A percentile compares a stretch with the other conserved stretches of the same genome.
phyloP scores from a whole-genome alignment of 1,139 yeast genomes.

The Hansenula anomala region DNA sequence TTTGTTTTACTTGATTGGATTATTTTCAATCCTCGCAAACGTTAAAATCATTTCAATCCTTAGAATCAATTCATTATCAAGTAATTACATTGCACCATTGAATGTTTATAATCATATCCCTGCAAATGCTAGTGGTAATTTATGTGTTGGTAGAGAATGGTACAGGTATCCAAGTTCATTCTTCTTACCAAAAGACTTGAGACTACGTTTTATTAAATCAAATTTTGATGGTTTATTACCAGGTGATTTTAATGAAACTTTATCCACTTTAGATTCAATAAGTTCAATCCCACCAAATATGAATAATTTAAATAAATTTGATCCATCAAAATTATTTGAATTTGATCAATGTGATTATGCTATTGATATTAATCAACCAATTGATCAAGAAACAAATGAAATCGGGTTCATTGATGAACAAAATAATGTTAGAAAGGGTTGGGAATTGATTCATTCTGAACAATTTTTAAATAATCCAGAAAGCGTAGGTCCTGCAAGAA shows the following conservation, averaged over 20 bases:
- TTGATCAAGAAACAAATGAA: slow-evolving; percentile 30
- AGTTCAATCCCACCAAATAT: slow-evolving; percentile 52
- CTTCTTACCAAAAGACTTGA: slow-evolving; percentile 55
- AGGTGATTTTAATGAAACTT: slow-evolving; percentile 58
- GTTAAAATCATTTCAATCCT: slow-evolving; percentile 22
- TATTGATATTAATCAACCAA: slow-evolving; percentile 46
- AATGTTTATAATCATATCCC: slow-evolving; percentile 33
- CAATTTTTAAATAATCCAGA: slow-evolving; percentile 46
- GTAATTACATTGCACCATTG: slow-evolving; percentile 61
- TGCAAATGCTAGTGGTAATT: slow-evolving; percentile 33
- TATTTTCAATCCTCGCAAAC: too few relatives aligned
- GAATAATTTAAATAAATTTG: slow-evolving; percentile 68
- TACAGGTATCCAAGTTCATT: slow-evolving; percentile 88
- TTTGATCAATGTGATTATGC: slow-evolving; percentile 51
- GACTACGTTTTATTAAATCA: slow-evolving; percentile 65
- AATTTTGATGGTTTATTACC: slow-evolving; percentile 89
- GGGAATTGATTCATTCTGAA: slow-evolving; percentile 41
- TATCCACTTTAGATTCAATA: slow-evolving; percentile 25
- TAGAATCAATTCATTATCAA: slow-evolving; percentile 43
- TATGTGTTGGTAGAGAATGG: slow-evolving; percentile 94
- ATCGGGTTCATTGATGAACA: slow-evolving; percentile 12
- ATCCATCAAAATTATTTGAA: slow-evolving; percentile 42
- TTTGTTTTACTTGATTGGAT: not conserved
- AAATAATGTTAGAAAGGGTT: slow-evolving; percentile 23
- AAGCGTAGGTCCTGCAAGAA: slow-evolving; percentile 40